Conservation (phyloP, 805 yeast species). For the Cyberlindnera saturnus region DNA sequence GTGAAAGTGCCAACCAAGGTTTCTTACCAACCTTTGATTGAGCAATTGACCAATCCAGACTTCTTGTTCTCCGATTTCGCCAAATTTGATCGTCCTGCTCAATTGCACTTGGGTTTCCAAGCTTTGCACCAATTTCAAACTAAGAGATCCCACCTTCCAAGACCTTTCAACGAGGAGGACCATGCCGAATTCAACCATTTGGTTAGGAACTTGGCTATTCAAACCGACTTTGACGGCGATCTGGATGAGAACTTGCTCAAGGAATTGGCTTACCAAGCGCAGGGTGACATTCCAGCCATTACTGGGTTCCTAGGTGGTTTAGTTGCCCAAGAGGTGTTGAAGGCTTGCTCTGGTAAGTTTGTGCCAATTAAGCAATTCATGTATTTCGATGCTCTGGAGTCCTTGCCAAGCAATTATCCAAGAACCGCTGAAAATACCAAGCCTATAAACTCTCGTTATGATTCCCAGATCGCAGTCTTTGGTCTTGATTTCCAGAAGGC, state of each 20-base stretch:
- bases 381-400: conserved; percentile 91
- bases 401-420: conserved; percentile 63
- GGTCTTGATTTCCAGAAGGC: conserved; percentile 72
- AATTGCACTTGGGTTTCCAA: conserved; percentile 86
- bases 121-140: conserved; percentile 74
- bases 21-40: conserved; percentile 54
- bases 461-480: conserved; percentile 91
- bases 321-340: conserved; percentile 93
- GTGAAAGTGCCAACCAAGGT: conserved; percentile 75
- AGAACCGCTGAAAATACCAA: conserved; percentile 68
- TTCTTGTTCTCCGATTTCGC: conserved; percentile 82
- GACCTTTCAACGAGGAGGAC: conserved; percentile 70
- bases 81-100: conserved; percentile 87
- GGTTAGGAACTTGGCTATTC: conserved; percentile 51
- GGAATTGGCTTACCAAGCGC: conserved; percentile 77
- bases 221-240: conserved; percentile 52
- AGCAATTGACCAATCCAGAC: conserved; percentile 75
- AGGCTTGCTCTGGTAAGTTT: conserved; percentile 92
- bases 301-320: conserved; percentile 90
- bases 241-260: conserved; percentile 60
- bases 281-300: conserved; percentile 88
- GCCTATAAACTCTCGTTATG: conserved; percentile 81
- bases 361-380: conserved; percentile 89
- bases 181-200: conserved; percentile 59
- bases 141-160: conserved; percentile 60